Conservation (phyloP, 1,284 basidiomycete species). For the Ustilago bromivora region DNA sequence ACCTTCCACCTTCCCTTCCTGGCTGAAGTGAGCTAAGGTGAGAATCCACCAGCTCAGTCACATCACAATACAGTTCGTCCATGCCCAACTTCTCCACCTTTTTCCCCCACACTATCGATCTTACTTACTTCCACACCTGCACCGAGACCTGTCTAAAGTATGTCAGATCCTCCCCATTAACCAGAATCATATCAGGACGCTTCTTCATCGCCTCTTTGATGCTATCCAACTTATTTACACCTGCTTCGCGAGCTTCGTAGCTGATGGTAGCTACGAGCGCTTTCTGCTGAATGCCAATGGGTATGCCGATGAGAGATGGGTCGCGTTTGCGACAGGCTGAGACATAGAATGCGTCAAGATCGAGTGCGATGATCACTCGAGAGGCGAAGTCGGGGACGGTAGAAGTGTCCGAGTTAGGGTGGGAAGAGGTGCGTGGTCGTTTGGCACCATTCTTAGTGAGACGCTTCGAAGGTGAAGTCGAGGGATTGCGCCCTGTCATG, state of each 20-base stretch:
- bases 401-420: not conserved
- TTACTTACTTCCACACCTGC: conserved; percentile 65
- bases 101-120: conserved; percentile 55
- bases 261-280: conserved; percentile 70
- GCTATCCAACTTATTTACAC: conserved; percentile 67
- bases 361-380: conserved; percentile 52
- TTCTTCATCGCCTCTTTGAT: conserved; percentile 65
- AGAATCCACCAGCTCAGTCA: conserved; percentile 65
- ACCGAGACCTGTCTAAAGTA: conserved; percentile 66
- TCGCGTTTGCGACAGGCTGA: conserved; percentile 69
- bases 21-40: conserved; percentile 45
- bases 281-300: conserved; percentile 71
- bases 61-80: conserved; percentile 71
- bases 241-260: conserved; percentile 70
- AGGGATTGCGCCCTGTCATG: conserved; percentile 43
- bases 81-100: conserved; percentile 70
- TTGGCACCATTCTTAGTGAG: conserved; percentile 14
- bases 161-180: conserved; percentile 70
- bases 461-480: conserved; percentile 21
- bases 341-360: conserved; percentile 66
- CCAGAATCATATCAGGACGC: conserved; percentile 69
- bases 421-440: conserved; percentile 14
- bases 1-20: not conserved
- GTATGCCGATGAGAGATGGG: conserved; percentile 66
- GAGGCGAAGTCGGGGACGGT: conserved; percentile 6